Conservation (phyloP, 2,329 filamentous ascomycete species). For the Aspergillus sp. region DNA sequence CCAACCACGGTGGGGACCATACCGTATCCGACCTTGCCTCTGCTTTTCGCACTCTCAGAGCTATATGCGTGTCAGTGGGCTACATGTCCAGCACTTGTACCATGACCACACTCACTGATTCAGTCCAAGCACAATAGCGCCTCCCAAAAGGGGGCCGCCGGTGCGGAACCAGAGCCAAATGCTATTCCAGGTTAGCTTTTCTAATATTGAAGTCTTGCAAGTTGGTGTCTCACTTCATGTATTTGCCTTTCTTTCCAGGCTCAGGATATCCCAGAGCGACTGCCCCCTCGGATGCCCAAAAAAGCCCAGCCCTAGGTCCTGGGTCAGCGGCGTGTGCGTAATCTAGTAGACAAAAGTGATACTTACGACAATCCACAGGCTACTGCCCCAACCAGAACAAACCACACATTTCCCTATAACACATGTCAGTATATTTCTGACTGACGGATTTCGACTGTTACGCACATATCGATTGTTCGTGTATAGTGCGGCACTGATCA, state of each 20-base stretch:
- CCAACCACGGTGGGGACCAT: background rate
- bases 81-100: background rate
- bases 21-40: slow-evolving; percentile 25
- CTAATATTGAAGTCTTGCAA: no score
- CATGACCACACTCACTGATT: slow-evolving; percentile 31
- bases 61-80: slow-evolving; percentile 6
- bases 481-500: slow-evolving; percentile 44
- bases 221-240: slow-evolving; percentile 36
- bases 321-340: background rate
- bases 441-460: background rate
- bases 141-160: slow-evolving; percentile 49
- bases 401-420: slow-evolving; percentile 50
- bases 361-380: slow-evolving; percentile 46
- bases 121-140: slow-evolving; percentile 47
- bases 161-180: slow-evolving; percentile 53
- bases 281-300: slow-evolving; percentile 53
- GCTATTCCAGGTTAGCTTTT: slow-evolving; percentile 10
- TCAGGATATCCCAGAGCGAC: slow-evolving; percentile 52
- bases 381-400: slow-evolving; percentile 50
- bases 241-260: slow-evolving; percentile 46
- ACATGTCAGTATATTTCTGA: slow-evolving; percentile 6
- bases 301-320: slow-evolving; percentile 42
- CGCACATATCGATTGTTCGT: slow-evolving; percentile 34
- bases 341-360: background rate
- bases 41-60: slow-evolving; percentile 16